phyloP scores from a whole-genome alignment of 257 asterid species.

The Thymus quinquecostatus region DNA sequence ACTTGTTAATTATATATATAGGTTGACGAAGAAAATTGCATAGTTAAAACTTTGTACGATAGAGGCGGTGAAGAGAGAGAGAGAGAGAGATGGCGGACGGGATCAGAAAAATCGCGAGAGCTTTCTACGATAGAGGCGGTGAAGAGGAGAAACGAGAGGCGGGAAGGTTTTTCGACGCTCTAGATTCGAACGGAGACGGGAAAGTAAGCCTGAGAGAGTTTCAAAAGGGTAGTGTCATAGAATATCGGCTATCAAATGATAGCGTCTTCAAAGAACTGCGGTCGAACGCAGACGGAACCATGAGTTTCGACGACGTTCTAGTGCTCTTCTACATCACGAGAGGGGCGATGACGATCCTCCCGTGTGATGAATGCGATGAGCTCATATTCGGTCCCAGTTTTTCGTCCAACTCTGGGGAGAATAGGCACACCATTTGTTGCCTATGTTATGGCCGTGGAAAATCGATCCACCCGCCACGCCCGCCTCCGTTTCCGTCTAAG shows the following conservation, averaged over 20 bases:
- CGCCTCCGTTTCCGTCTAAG: no score
- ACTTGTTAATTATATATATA: no score
- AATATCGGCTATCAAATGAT: background rate
- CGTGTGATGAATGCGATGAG: background rate
- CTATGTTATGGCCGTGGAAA: background rate
- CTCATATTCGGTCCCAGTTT: background rate
- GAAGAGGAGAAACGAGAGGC: slow-evolving; percentile 16
- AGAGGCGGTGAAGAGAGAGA: background rate
- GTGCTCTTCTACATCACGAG: slow-evolving; percentile 17
- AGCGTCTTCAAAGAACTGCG: slow-evolving; percentile 24
- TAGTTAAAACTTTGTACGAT: no score
- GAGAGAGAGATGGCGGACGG: slow-evolving; percentile 5
- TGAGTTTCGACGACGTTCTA: slow-evolving; percentile 24
- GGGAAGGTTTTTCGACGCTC: background rate
- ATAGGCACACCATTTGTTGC: background rate
- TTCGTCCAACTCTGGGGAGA: background rate
- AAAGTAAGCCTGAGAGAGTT: slow-evolving; percentile 23
- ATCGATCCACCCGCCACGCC: no score
- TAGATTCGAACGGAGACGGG: slow-evolving; percentile 28
- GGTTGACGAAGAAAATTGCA: no score
- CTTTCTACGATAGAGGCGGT: slow-evolving; percentile 34
- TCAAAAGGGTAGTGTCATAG: background rate
- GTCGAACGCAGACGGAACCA: slow-evolving; percentile 26
- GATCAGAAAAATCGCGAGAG: slow-evolving; percentile 26
- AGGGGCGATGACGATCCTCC: background rate